A percentile compares a stretch with the other conserved stretches of the same genome.
These are phyloP conservation scores for Leptomonas seymouri DNA, from an alignment of 208 protist genomes.

Conservation along the genomic window DNA sequence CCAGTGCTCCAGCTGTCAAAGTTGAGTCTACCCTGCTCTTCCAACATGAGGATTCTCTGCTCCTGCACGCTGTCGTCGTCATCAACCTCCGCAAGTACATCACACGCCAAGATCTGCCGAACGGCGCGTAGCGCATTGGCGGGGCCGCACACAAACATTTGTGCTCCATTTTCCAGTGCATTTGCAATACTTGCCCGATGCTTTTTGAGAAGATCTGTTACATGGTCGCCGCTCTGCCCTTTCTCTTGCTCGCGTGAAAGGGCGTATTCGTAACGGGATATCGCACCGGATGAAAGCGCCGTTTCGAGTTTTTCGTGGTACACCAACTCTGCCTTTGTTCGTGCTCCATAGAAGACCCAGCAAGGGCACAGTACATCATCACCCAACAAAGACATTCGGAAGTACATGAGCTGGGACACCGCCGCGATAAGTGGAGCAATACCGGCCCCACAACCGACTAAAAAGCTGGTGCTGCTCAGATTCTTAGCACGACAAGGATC, in stretches of 20 bases:
- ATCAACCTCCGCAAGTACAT: conserved; percentile 56
- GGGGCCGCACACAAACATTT: conserved; percentile 81
- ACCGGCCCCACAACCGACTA: conserved; percentile 80
- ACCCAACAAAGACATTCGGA: conserved; percentile 11
- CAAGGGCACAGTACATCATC: conserved; percentile 36
- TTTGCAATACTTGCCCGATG: conserved; percentile 32
- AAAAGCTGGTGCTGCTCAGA: conserved; percentile 38
- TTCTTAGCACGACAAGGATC: not conserved
- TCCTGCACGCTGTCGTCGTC: conserved; percentile 79
- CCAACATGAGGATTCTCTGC: conserved; percentile 62
- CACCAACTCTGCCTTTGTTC: conserved; percentile 57
- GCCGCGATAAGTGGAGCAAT: conserved; percentile 80
- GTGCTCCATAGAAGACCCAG: conserved; percentile 77
- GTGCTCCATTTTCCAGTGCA: conserved; percentile 34
- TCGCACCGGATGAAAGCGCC: conserved; percentile 47
- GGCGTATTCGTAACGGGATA: conserved; percentile 61
- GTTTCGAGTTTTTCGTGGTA: conserved; percentile 62
- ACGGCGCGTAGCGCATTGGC: conserved; percentile 53
- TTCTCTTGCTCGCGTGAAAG: conserved; percentile 49
- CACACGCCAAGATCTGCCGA: conserved; percentile 41
- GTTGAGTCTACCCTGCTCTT: conserved; percentile 53
- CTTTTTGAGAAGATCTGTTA: conserved; percentile 64
- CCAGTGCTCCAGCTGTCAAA: conserved; percentile 83
- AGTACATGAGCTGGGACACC: conserved; percentile 52
- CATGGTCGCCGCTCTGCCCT: conserved; percentile 31